phyloP scores from a whole-genome alignment of 169 alveolate species.

The Miamiensis avidus region DNA sequence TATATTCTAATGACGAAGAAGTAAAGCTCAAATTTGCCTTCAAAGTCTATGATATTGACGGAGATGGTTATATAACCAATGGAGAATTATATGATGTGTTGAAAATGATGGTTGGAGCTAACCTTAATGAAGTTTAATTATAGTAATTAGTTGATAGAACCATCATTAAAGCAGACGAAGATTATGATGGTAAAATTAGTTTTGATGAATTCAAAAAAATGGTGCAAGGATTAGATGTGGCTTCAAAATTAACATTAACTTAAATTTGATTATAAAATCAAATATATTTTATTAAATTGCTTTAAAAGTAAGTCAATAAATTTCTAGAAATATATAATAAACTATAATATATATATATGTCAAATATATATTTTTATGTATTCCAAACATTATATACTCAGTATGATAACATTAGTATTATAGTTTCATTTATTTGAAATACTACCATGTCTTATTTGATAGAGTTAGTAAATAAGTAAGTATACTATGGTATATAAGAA shows the following conservation, averaged over 20 bases:
- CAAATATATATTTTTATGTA: no score
- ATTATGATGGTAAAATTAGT: conserved; percentile 96
- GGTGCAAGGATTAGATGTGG: conserved; percentile 83
- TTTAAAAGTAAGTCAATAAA: no score
- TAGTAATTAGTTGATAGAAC: conserved; percentile 97
- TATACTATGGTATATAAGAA: no score
- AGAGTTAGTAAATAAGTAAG: no score
- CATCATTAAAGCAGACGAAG: conserved; percentile 96
- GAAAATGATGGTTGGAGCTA: conserved; percentile 98
- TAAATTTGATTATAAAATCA: conserved; percentile 7
- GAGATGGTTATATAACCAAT: conserved; percentile 96
- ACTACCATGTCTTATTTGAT: no score
- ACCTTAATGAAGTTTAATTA: conserved; percentile 93
- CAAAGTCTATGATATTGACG: conserved; percentile 95
- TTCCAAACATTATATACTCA: no score
- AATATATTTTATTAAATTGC: neutral
- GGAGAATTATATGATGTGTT: conserved; percentile 97
- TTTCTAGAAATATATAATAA: no score
- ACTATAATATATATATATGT: no score
- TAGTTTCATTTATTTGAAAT: no score
- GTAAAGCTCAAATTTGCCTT: conserved; percentile 96
- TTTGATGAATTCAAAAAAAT: conserved; percentile 94
- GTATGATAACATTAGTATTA: no score
- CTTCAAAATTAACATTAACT: conserved; percentile 70
- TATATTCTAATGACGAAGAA: conserved; percentile 89